A percentile compares a stretch with the other conserved stretches of the same genome.
Conservation (phyloP, 2,329 filamentous ascomycete genomes). For the Chrysoporthe austroafricana region DNA sequence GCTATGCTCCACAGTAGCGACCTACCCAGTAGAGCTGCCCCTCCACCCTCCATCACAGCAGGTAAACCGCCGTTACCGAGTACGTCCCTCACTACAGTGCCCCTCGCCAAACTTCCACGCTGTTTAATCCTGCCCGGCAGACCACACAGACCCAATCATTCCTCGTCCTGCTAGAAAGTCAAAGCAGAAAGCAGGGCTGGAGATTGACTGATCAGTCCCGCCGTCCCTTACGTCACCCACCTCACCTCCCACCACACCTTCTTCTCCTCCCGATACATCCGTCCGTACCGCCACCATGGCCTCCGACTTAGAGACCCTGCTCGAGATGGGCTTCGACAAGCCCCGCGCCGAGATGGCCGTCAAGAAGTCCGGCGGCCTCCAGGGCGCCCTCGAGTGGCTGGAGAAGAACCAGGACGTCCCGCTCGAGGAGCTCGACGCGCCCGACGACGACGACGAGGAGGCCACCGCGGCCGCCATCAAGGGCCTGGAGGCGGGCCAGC, state of each 20-base stretch:
- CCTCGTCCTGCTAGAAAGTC: not conserved
- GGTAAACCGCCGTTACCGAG: not conserved
- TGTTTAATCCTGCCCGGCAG: not conserved
- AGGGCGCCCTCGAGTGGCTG: constrained; percentile 92
- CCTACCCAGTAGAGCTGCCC: not conserved
- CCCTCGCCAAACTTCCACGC: constrained; percentile 30
- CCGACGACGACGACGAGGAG: constrained; percentile 48
- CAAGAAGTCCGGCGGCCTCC: constrained; percentile 79
- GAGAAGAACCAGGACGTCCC: constrained; percentile 88
- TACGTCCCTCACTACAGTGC: not conserved
- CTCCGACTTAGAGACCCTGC: constrained; percentile 62
- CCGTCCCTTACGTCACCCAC: not conserved
- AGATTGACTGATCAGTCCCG: not conserved
- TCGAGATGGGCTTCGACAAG: constrained; percentile 82
- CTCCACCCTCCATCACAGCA: not conserved
- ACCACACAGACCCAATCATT: not conserved
- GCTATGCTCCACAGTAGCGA: constrained; percentile 1
- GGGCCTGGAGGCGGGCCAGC: constrained; percentile 68
- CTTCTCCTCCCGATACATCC: constrained; percentile 10
- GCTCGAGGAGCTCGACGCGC: constrained; percentile 74
- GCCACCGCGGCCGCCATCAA: constrained; percentile 43
- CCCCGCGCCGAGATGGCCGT: constrained; percentile 82
- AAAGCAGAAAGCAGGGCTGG: not conserved
- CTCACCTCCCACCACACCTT: constrained; percentile 19
- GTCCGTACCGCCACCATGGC: constrained; percentile 48